These are phyloP conservation scores for Tephrocybe rancida DNA, from an alignment of 768 basidiomycete species.

Conservation along the genomic window DNA sequence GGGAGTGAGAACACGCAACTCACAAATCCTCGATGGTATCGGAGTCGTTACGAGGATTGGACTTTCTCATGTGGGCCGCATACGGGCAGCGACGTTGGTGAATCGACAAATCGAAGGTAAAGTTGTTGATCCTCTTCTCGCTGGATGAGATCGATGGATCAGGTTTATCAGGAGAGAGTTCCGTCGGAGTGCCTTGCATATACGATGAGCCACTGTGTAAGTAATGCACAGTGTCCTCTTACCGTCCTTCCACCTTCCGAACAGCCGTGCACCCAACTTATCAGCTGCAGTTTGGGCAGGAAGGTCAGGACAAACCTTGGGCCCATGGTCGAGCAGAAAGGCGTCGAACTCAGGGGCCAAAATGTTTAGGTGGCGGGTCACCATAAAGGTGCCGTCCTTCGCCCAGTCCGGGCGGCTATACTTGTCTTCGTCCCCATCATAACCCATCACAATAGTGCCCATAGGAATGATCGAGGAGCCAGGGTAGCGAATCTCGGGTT, in stretches of 20 bases:
- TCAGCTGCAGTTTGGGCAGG: conserved; percentile 7
- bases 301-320: conserved; percentile 4
- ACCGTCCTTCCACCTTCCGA: conserved; percentile 25
- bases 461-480: too few species aligned
- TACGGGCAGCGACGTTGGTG: conserved; percentile 18
- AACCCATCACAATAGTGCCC: background rate
- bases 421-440: background rate
- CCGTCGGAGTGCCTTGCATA: conserved; percentile 16
- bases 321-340: conserved; percentile 10
- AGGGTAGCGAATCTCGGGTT: too few species aligned
- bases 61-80: conserved; percentile 21
- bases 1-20: too few species aligned
- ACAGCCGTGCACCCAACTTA: conserved; percentile 7
- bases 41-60: conserved; percentile 17
- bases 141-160: conserved; percentile 11
- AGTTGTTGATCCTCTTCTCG: conserved; percentile 19
- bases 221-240: background rate
- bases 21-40: conserved; percentile 11
- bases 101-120: conserved; percentile 20
- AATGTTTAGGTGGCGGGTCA: conserved; percentile 9
- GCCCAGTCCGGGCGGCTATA: too few species aligned
- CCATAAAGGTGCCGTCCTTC: background rate
- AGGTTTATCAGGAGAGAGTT: conserved; percentile 16
- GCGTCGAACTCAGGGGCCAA: conserved; percentile 13
- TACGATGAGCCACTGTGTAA: background rate